phyloP scores from a whole-genome alignment of 73 alveolate genomes.

The Paramecium caudatum region DNA sequence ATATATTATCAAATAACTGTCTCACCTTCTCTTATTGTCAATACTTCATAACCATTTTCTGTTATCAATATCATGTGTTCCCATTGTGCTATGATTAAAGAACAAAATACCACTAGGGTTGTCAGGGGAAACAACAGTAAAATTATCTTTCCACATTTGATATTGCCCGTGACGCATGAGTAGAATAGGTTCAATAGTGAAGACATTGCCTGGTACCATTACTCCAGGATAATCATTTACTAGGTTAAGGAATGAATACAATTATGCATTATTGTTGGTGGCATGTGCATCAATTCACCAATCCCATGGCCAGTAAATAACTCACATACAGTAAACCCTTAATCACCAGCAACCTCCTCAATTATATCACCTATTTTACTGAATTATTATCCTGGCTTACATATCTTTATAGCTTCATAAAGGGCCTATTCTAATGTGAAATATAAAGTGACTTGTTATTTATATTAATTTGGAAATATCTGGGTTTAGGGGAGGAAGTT shows the following conservation, averaged over 20 bases:
- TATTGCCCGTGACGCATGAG: slow-evolving; percentile 84
- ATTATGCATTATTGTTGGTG: slow-evolving; percentile 90
- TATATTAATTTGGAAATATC: slow-evolving; percentile 86
- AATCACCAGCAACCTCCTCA: slow-evolving; percentile 78
- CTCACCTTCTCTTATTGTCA: slow-evolving; percentile 94
- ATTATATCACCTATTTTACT: slow-evolving; percentile 90
- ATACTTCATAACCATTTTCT: slow-evolving; percentile 94
- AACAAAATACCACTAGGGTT: slow-evolving; percentile 82
- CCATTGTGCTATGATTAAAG: slow-evolving; percentile 85
- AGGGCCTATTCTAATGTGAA: slow-evolving; percentile 82
- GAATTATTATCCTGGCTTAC: slow-evolving; percentile 92
- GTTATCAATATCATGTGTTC: slow-evolving; percentile 97
- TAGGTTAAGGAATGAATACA: slow-evolving; percentile 71
- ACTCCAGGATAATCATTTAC: slow-evolving; percentile 63
- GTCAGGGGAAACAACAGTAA: slow-evolving; percentile 91
- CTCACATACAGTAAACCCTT: slow-evolving; percentile 86
- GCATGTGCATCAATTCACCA: slow-evolving; percentile 92
- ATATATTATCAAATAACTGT: slow-evolving; percentile 61
- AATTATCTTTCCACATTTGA: slow-evolving; percentile 89
- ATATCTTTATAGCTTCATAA: slow-evolving; percentile 73
- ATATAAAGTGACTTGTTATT: slow-evolving; percentile 79
- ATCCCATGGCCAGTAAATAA: slow-evolving; percentile 96
- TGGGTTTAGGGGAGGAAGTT: slow-evolving; percentile 88
- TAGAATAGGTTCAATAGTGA: slow-evolving; percentile 97
- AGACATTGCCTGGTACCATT: slow-evolving; percentile 96